A percentile compares a stretch with the other conserved stretches of the same genome.
Evolutionary conservation across 306 rosid species (phyloP).

Genomic region (Begonia fuchsioides): DNA sequence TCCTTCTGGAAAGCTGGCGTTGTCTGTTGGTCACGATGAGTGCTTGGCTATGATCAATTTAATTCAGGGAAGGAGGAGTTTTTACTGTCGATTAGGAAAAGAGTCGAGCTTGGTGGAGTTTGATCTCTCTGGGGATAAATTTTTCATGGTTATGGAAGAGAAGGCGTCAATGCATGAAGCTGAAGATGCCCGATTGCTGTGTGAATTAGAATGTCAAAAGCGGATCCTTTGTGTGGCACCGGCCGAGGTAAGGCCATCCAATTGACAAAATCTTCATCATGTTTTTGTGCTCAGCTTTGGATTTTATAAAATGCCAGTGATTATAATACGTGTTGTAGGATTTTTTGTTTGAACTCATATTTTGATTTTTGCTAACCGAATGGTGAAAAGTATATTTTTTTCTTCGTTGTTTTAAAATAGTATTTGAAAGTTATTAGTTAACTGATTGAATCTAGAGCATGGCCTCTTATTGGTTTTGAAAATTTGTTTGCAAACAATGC

Average conservation of each 20-base stretch:
- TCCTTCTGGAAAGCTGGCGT: constrained; percentile 64
- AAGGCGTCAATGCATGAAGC: constrained; percentile 55
- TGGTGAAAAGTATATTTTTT: too few species aligned
- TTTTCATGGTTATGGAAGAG: constrained; percentile 50
- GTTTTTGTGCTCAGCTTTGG: neutral
- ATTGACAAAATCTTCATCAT: neutral
- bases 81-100: constrained; percentile 42
- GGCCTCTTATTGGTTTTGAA: too few species aligned
- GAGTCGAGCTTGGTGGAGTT: constrained; percentile 55
- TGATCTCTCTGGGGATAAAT: constrained; percentile 40
- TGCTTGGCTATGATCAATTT: constrained; percentile 77
- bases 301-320: neutral
- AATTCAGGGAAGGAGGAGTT: constrained; percentile 68
- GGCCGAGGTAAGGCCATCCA: constrained; percentile 33
- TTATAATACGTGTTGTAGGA: too few species aligned
- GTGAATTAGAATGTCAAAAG: constrained; percentile 40
- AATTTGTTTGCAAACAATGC: too few species aligned
- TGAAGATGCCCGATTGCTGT: constrained; percentile 63
- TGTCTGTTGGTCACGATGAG: constrained; percentile 59
- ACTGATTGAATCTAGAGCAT: too few species aligned
- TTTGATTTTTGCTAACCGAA: too few species aligned
- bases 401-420: too few species aligned
- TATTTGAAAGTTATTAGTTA: too few species aligned
- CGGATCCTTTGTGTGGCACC: constrained; percentile 49
- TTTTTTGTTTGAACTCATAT: too few species aligned